A percentile compares a stretch with the other conserved stretches of the same genome.
Evolutionary conservation across 495 filamentous ascomycete species (phyloP).

Genomic region (Glarea lozoyensis): DNA sequence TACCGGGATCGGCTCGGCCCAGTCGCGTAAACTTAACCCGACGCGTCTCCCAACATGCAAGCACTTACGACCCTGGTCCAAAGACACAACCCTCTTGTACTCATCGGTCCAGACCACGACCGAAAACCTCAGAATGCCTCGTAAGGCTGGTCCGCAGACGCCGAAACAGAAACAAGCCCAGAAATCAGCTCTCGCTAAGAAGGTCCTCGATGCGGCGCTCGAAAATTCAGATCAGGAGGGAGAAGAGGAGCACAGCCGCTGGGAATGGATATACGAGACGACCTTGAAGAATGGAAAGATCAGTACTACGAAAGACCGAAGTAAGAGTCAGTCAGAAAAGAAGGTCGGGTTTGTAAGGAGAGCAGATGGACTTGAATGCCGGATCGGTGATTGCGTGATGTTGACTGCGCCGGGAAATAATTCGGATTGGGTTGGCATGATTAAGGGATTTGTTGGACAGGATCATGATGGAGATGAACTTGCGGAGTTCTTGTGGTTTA

Average conservation of each 20-base stretch:
- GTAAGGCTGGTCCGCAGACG: constrained; percentile 7
- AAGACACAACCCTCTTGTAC: constrained; percentile 11
- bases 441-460: constrained; percentile 61
- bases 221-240: constrained; percentile 69
- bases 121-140: constrained; percentile 22
- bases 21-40: constrained; percentile 3
- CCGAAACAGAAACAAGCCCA: constrained; percentile 8
- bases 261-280: constrained; percentile 80
- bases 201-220: constrained; percentile 41
- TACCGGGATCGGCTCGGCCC: too few relatives aligned
- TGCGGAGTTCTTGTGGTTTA: constrained; percentile 78
- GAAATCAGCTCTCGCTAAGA: constrained; percentile 40
- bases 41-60: constrained; percentile 4
- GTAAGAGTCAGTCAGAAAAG: constrained; percentile 6
- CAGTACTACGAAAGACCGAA: not conserved
- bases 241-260: constrained; percentile 61
- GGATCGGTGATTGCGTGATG: constrained; percentile 71
- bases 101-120: not conserved
- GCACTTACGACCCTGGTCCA: constrained; percentile 1
- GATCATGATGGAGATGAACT: constrained; percentile 55
- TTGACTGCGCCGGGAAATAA: constrained; percentile 47
- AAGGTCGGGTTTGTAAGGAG: constrained; percentile 56
- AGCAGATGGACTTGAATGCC: constrained; percentile 81
- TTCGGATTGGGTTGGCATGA: constrained; percentile 85
- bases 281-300: constrained; percentile 20